Conservation (phyloP, 2,329 filamentous ascomycete genomes). For the Penicillium sp. region DNA sequence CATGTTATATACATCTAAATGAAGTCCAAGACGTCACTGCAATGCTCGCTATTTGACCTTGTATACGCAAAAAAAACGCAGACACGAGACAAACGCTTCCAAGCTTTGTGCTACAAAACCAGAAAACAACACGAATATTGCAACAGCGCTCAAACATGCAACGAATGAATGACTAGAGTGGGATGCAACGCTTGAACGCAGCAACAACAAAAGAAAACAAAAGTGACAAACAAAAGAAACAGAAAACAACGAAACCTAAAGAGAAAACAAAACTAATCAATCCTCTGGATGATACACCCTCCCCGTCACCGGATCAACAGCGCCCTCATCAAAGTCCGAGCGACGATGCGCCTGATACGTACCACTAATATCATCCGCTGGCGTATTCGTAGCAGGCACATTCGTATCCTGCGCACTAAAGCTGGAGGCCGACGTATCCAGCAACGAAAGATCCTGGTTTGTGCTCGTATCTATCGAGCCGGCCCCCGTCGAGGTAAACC, state of each 20-base stretch:
- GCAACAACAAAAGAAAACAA: background rate
- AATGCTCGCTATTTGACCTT: slow-evolving; percentile 1
- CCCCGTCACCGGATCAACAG: slow-evolving; percentile 14
- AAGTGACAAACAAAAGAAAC: background rate
- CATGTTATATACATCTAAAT: background rate
- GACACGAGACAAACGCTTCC: background rate
- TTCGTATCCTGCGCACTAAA: slow-evolving; percentile 3
- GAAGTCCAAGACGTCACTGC: background rate
- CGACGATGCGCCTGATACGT: slow-evolving; percentile 3
- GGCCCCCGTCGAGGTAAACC: slow-evolving; percentile 1
- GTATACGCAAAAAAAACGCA: background rate
- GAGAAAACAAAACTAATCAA: slow-evolving; percentile 1
- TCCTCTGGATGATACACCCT: slow-evolving; percentile 10
- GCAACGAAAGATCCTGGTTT: slow-evolving; percentile 1
- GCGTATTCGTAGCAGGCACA: slow-evolving; percentile 1
- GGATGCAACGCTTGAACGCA: background rate
- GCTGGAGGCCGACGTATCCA: background rate
- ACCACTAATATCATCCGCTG: slow-evolving; percentile 9
- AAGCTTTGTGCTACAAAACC: background rate
- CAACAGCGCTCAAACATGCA: background rate
- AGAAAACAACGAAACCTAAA: too few species aligned
- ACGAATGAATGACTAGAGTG: background rate
- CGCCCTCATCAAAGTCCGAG: slow-evolving; percentile 12
- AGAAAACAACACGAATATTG: background rate
- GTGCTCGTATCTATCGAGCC: slow-evolving; percentile 3